Base-by-base conservation (phyloP, 345 rosid genomes). In the Salix brachista region DNA sequence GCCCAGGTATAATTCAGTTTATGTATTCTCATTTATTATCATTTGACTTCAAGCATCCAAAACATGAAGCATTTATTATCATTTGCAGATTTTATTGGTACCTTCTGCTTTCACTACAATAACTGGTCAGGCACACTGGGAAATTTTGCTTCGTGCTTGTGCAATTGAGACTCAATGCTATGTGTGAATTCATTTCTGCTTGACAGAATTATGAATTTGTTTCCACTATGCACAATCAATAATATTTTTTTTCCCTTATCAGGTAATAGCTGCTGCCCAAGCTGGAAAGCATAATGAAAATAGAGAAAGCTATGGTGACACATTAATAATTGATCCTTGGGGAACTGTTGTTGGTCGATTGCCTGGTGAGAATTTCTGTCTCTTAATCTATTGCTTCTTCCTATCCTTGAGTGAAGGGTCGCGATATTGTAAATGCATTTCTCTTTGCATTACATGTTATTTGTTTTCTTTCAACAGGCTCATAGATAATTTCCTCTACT, bases 111-210 rank as follows among this genome's bases (percentile, higher is more conserved):
- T 95, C 82, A 93, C 99, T 30, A 85, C 80, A 78, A 92, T 87
- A 69, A 93, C 99, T 8, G 99, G 97, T 65, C 82, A 88, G 80
- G 97, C 97, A 67, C 99, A 95, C 81, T 95, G 99, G 99, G 97
- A 95, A 83, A 80, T 91, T 86, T 91, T 93, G 65, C 99, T 95
- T 62, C 90, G 97, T 78, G 90, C 97, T 73, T 88, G 94, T 50
- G 99, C 99, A 62, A 88, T 95, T 42, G 97, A 95, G 87, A 95
- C 99, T 30, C 99, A 95, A 73, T 93, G 97, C 86, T 95, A 93
- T 83, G 97, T 95, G 89, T 74, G 90, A 75, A 50, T 71, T 42
- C 56, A 41, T 65, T 76, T 62, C 42, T 37, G n/a, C 52, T 39
- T 21, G 11, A 4, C 44, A 56, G 12, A 61, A 5, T 34, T 67